Evolutionary conservation across 768 basidiomycete species (phyloP).

Genomic region (Porpolomopsis calyptriformis): DNA sequence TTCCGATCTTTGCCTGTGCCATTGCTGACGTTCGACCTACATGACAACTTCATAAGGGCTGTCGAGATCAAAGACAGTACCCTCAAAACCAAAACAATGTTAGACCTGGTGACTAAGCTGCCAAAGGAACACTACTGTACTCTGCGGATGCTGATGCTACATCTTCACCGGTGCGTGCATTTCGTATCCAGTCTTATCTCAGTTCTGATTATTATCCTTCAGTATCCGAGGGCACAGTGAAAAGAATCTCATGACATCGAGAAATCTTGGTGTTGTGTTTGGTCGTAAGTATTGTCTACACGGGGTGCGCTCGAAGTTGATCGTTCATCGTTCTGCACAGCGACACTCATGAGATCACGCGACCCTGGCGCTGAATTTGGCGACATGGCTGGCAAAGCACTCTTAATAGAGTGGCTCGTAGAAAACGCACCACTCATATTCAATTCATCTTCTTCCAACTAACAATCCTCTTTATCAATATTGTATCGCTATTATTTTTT

Average conservation of each 20-base stretch:
- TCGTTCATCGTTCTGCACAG: conserved; percentile 32
- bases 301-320: neutral
- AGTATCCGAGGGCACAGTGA: conserved; percentile 57
- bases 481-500: conserved; percentile 7
- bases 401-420: conserved; percentile 89
- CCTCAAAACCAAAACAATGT: conserved; percentile 48
- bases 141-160: conserved; percentile 69
- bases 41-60: conserved; percentile 80
- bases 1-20: conserved; percentile 90
- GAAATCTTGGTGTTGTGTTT: conserved; percentile 95
- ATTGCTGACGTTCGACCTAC: conserved; percentile 80
- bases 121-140: conserved; percentile 87
- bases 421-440: conserved; percentile 68
- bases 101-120: conserved; percentile 62
- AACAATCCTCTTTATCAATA: conserved; percentile 3
- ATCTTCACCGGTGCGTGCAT: conserved; percentile 82
- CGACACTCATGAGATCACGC: conserved; percentile 86
- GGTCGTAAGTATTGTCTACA: conserved; percentile 62
- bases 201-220: conserved; percentile 17
- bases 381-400: conserved; percentile 95
- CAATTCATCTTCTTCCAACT: conserved; percentile 12
- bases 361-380: conserved; percentile 85
- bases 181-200: too few species aligned
- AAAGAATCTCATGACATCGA: conserved; percentile 84
- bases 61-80: conserved; percentile 55